Base-by-base conservation (phyloP, 2,329 filamentous ascomycete genomes). In the Trichoderma sp. region DNA sequence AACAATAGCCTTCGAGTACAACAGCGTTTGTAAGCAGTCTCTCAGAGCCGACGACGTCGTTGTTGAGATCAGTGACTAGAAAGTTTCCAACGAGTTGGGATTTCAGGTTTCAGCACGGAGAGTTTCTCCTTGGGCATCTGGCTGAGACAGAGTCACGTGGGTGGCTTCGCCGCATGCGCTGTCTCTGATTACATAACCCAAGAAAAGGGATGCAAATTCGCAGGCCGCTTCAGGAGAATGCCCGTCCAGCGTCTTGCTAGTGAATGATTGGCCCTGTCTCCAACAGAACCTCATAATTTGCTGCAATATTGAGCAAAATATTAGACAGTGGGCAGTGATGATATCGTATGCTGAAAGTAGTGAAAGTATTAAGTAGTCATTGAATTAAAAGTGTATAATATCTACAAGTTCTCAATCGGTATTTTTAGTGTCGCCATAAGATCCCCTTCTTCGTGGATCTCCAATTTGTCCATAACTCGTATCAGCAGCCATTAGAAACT, bases 301-400 rank as follows among this genome's bases (percentile, higher is more conserved):
- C 39, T 43, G 39, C 15, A 43, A n/a, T 43, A 43, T 43, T 43
- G 39, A 43, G 57, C 9, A 28, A 28, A 13, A 36, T 15, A 28
- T 7, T 23, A 28, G 8, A 43, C 20, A 13, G 5, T 23, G 39
- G n/a, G 20, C 17, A 9, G 20, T 15, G 20, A 4, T 15, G 9
- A 17, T 23, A n/a, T 61, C 5, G 8, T 15, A 36, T 61, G 13
- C 34, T 53, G 5, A 55, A 34, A n/a, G 11, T 28, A 28, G 26
- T 50, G 28, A 50, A 39, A 28, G 23, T 34, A 39, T 55, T 57
- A 55, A 39, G 34, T 57, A 67, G 20, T 67, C 64, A 8, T 67
- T n/a, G 39, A 23, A 69, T 69, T 62, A 69, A 62, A 69, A 53
- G 30, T 43, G n/a, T 53, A n/a, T 69, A 62, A 12, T 55, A 58